Base-by-base conservation (phyloP, 805 yeast genomes). In the Sugiyamaella boreocaroliniensis region DNA sequence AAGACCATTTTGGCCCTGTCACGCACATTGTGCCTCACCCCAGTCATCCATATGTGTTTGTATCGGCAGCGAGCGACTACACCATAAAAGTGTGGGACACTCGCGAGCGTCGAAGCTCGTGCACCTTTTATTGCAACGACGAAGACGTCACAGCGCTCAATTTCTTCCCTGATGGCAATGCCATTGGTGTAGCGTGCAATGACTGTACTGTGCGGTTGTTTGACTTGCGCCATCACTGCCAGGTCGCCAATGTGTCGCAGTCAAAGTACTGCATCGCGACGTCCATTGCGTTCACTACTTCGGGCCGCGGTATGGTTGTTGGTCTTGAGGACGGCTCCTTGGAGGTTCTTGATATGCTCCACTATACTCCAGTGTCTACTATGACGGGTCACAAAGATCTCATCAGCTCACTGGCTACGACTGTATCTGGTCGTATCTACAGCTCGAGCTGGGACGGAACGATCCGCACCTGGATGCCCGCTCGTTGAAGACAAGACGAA, bases 401-500 rank as follows among this genome's bases (percentile, higher is more conserved):
- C 46, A 76, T 86, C 9, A 80, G 82, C 48, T 80, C 80, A 59
- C 84, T 89, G 2, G 71, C 74, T 40, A 76, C 83, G 1, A 79
- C 89, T 57, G 82, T 82, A 0, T 87, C 88, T 67, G 96, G 97
- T 19, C 89, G 85, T 0, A 75, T 89, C 9, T 82, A 84, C 52
- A 86, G 96, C 1, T 84, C 86, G 1, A 84, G 92, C 1, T 84
- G 95, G 86, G 96, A 88, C 64, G 68, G 82, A 7, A 81, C 90
- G 4, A 48, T 61, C 37, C 47, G 57, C 1, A 76, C 85, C 58
- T 50, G 63, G 60, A 48, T 40, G 47, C 55, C 56, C 15, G 29
- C 6, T 22, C 16, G 41, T 11, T 19, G 26, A 37, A 20, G 12
- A 10, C 37, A 32, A 11, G 37, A 32, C 37, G 26, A 22, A 22